These are phyloP conservation scores for Tripterygium wilfordii DNA, from an alignment of 177 flowering plant genomes.

Conservation along the genomic window DNA sequence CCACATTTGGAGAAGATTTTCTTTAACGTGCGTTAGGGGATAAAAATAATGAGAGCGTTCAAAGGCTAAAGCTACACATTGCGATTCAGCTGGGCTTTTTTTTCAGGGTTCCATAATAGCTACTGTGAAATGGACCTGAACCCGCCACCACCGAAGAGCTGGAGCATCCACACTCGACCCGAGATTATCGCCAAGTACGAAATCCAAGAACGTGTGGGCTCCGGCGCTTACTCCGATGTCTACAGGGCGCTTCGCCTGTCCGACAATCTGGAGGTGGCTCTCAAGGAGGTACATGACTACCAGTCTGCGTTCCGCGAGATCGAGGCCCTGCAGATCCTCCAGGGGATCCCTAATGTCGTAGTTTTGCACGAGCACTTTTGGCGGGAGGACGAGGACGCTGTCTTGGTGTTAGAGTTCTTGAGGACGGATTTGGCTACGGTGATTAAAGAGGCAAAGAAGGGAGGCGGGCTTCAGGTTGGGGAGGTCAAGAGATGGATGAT, in stretches of 20 bases:
- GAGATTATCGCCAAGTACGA: slow-evolving; percentile 68
- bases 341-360: slow-evolving; percentile 61
- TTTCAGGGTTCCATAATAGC: background rate
- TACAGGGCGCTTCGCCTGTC: slow-evolving; percentile 63
- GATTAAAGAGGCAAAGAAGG: slow-evolving; percentile 55
- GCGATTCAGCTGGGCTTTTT: too few relatives aligned
- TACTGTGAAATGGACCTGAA: slow-evolving; percentile 15
- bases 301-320: slow-evolving; percentile 85
- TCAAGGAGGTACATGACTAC: slow-evolving; percentile 91
- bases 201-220: slow-evolving; percentile 66
- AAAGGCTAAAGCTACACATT: too few relatives aligned
- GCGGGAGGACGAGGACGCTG: slow-evolving; percentile 85
- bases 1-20: too few relatives aligned
- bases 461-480: slow-evolving; percentile 35
- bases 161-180: slow-evolving; percentile 84
- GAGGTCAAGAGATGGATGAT: slow-evolving; percentile 88
- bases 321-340: slow-evolving; percentile 72
- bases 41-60: too few relatives aligned
- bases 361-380: slow-evolving; percentile 77
- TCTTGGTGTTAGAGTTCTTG: slow-evolving; percentile 78
- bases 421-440: slow-evolving; percentile 60
- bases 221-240: slow-evolving; percentile 90
- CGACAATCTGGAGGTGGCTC: slow-evolving; percentile 62
- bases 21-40: too few relatives aligned
- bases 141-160: slow-evolving; percentile 44